Percentiles rank a stretch among this genome's conserved stretches.
These are phyloP conservation scores for Trichoderma polysporum DNA, from an alignment of 2,329 filamentous ascomycete species.

Conservation along the genomic window DNA sequence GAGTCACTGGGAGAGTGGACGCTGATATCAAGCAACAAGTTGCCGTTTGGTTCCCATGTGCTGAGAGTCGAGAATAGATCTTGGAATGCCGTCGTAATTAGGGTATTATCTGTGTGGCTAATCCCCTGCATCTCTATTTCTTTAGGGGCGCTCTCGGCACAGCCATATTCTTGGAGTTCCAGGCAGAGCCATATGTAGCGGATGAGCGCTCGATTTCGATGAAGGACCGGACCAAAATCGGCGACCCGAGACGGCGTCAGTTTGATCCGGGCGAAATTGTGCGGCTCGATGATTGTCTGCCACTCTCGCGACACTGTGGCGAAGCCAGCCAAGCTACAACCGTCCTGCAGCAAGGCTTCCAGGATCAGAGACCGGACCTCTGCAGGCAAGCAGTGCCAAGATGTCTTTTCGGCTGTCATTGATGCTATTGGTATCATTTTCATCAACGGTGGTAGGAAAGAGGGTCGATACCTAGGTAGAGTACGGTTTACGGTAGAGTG, in stretches of 20 bases:
- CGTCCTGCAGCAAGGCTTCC: constrained; percentile 25
- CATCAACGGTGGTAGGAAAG: too few species aligned
- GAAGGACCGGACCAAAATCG: constrained; percentile 30
- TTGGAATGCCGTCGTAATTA: constrained; percentile 24
- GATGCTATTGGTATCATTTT: too few species aligned
- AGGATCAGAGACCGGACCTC: constrained; percentile 23
- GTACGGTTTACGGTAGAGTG: too few species aligned
- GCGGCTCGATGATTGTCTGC: constrained; percentile 31
- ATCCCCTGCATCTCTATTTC: not conserved
- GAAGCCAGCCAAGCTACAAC: constrained; percentile 25
- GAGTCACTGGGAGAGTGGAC: constrained; percentile 35
- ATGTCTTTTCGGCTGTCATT: not conserved
- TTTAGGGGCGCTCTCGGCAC: constrained; percentile 10
- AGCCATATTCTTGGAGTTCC: constrained; percentile 26
- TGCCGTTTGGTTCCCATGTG: constrained; percentile 29
- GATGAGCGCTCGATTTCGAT: constrained; percentile 31
- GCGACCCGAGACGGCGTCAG: constrained; percentile 31
- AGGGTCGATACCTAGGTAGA: too few species aligned
- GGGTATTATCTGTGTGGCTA: constrained; percentile 22
- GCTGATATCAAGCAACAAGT: constrained; percentile 36
- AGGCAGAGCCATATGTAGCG: constrained; percentile 27
- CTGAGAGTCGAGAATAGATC: constrained; percentile 33
- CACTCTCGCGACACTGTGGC: constrained; percentile 35
- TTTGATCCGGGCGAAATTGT: constrained; percentile 33
- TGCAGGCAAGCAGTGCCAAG: not conserved